These are phyloP conservation scores for Atractiella rhizophila DNA, from an alignment of 768 basidiomycete genomes.

Conservation along the genomic window DNA sequence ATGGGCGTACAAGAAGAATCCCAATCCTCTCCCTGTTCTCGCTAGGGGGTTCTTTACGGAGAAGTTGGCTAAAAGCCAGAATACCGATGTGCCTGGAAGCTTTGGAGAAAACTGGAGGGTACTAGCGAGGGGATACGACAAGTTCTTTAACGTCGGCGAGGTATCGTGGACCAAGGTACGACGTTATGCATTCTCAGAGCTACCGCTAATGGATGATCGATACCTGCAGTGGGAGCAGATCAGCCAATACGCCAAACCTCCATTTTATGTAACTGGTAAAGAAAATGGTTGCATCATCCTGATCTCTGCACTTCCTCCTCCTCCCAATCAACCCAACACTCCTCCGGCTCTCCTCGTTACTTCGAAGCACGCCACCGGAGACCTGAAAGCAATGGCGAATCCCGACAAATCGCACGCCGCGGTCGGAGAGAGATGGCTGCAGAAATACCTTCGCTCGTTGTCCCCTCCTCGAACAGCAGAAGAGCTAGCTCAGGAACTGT, in stretches of 20 bases:
- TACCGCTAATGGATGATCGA: background rate
- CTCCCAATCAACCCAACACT: no score
- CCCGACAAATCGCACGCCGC: conserved; percentile 39
- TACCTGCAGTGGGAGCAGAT: conserved; percentile 15
- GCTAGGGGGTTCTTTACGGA: conserved; percentile 67
- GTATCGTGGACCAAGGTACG: conserved; percentile 80
- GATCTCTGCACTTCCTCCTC: conserved; percentile 61
- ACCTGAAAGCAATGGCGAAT: conserved; percentile 10
- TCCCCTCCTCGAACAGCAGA: conserved; percentile 46
- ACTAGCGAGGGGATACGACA: conserved; percentile 80
- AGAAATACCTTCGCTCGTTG: conserved; percentile 34
- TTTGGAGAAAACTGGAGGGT: conserved; percentile 27
- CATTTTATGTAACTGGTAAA: conserved; percentile 70
- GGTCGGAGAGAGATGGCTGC: conserved; percentile 61
- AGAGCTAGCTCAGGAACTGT: conserved; percentile 47
- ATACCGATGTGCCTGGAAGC: conserved; percentile 13
- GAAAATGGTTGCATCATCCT: conserved; percentile 96
- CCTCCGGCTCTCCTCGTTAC: conserved; percentile 51
- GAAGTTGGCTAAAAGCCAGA: conserved; percentile 16
- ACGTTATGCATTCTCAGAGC: conserved; percentile 5
- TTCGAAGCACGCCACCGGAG: conserved; percentile 73
- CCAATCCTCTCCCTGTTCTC: conserved; percentile 80
- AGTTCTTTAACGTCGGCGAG: conserved; percentile 95
- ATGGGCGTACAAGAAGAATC: conserved; percentile 70
- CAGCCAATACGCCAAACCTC: conserved; percentile 24